These are phyloP conservation scores for Xylaria telfairii DNA, from an alignment of 495 filamentous ascomycete genomes.

Conservation along the genomic window DNA sequence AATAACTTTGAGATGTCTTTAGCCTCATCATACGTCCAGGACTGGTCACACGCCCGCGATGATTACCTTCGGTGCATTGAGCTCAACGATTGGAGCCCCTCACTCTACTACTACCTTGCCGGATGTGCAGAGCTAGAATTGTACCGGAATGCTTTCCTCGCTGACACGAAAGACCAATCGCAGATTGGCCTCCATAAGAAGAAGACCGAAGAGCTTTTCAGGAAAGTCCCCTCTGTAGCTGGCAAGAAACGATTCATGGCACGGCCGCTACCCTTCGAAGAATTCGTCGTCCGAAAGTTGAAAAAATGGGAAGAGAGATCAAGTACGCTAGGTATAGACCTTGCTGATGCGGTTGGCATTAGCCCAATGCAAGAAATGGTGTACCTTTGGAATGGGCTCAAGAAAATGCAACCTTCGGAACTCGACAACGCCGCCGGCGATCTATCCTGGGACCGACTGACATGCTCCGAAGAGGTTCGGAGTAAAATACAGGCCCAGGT, in stretches of 20 bases:
- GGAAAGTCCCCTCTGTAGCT: conserved; percentile 72
- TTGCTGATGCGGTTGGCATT: conserved; percentile 84
- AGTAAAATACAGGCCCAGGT: conserved; percentile 70
- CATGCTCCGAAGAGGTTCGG: conserved; percentile 57
- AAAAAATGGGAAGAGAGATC: conserved; percentile 88
- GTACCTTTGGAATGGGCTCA: conserved; percentile 89
- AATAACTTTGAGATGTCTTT: conserved; percentile 85
- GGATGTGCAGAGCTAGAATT: conserved; percentile 77
- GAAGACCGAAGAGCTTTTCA: conserved; percentile 71
- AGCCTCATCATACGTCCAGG: conserved; percentile 77
- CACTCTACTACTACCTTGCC: conserved; percentile 89
- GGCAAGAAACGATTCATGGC: conserved; percentile 92
- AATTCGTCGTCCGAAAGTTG: conserved; percentile 84
- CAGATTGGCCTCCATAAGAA: conserved; percentile 55
- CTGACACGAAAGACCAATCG: conserved; percentile 60
- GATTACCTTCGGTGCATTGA: conserved; percentile 80
- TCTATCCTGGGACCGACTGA: conserved; percentile 67
- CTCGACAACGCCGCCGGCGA: conserved; percentile 67
- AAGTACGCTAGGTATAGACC: conserved; percentile 66
- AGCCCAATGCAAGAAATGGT: conserved; percentile 91
- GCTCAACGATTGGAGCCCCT: conserved; percentile 90
- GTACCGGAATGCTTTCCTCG: conserved; percentile 68
- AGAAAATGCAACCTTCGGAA: conserved; percentile 72
- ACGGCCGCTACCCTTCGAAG: conserved; percentile 85
- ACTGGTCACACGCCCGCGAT: conserved; percentile 71